Base-by-base conservation (phyloP, 2,329 filamentous ascomycete genomes). In the Teratosphaeria epicoccoides region DNA sequence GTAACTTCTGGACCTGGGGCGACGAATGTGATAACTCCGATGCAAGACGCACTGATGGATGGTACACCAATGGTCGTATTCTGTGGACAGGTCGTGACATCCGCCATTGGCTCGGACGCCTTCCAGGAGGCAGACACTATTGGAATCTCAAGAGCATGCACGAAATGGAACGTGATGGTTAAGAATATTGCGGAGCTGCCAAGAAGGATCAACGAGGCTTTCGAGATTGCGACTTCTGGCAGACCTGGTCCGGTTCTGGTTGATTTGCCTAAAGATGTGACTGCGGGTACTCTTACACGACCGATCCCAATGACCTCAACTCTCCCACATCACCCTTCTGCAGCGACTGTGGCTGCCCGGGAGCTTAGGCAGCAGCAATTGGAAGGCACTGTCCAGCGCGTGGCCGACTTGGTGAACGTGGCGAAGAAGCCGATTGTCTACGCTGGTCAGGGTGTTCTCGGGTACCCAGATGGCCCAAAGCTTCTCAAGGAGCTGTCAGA, bases 161-260 rank as follows among this genome's bases (percentile, higher is more conserved):
- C 90, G 61, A 97, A 97, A 76, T 98, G 93, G 93, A 97, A 97
- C 64, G 88, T 95, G 55, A 94, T 97, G 89, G 88, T 96, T 47
- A 96, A 94, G 79, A 91, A 85, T 69, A 83, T 95, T 51, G 89
- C 88, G 48, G 93, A 98, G 72, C 78, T 98, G 51, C 93, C 93
- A 48, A 82, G 87, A 63, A 82, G 91, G 59, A 97, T 97, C 67
- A 95, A 96, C 70, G 93, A 97, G 74, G 93, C 93, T 47, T 97
- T 97, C 66, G 90, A 97, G 73, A 97, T 97, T 66, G 93, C 93
- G 40, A 97, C 88, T 43, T 93, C 85, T 63, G 93, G 93, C 55
- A 82, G 93, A 47, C 93, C 93, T 12, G 93, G 93, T 23, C 93
- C 93, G 24, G 93, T 97, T 29, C 81, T 98, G 56, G 89, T 98